A percentile compares a stretch with the other conserved stretches of the same genome.
phyloP scores from a whole-genome alignment of 805 yeast genomes.

The Trichomonascus vanleenenianus region DNA sequence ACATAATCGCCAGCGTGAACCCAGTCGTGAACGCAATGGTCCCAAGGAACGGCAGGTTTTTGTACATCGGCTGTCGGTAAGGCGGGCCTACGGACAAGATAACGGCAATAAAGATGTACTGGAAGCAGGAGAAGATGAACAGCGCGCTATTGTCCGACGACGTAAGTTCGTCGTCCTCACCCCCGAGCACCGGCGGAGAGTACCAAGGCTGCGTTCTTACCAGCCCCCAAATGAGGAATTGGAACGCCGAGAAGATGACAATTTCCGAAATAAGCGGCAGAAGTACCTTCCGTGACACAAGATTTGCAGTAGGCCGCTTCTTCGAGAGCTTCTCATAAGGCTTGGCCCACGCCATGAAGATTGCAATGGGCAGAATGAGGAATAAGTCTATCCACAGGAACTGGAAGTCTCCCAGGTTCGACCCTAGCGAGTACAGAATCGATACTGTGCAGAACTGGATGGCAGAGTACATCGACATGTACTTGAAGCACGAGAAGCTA shows the following conservation, averaged over 20 bases:
- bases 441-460: constrained; percentile 89
- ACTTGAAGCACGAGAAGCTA: constrained; percentile 93
- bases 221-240: constrained; percentile 55
- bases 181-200: constrained; percentile 69
- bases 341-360: constrained; percentile 94
- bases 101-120: constrained; percentile 77
- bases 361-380: constrained; percentile 87
- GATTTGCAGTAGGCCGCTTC: constrained; percentile 89
- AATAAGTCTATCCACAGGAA: constrained; percentile 88
- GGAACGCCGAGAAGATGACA: constrained; percentile 53
- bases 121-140: constrained; percentile 76
- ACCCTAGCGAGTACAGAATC: constrained; percentile 76
- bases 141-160: constrained; percentile 86
- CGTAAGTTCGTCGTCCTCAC: constrained; percentile 68
- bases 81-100: constrained; percentile 92
- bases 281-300: constrained; percentile 81
- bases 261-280: constrained; percentile 79
- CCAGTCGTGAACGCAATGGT: constrained; percentile 47
- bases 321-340: constrained; percentile 53
- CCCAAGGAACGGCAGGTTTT: constrained; percentile 59
- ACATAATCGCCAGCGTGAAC: constrained; percentile 49
- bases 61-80: constrained; percentile 65
- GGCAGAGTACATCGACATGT: constrained; percentile 95
- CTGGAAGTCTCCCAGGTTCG: constrained; percentile 94
- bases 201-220: constrained; percentile 62